Base-by-base conservation (phyloP, 352 stramenopile species). In the Globisporangium perplexum region DNA sequence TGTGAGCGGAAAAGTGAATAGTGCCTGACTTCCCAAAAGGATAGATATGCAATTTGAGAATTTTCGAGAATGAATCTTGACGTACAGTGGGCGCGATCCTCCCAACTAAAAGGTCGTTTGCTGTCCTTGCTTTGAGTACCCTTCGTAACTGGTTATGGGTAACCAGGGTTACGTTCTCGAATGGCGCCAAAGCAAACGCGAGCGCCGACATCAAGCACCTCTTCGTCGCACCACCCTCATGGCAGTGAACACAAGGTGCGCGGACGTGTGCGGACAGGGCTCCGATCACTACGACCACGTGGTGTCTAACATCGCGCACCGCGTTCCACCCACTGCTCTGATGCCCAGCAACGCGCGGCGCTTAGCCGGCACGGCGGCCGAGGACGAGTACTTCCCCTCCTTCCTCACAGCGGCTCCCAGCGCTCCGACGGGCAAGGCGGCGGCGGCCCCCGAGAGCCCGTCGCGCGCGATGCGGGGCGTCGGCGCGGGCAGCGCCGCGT, bases 341-440 rank as follows among this genome's bases (percentile, higher is more conserved):
- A 11, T 14, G 17, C 33, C 33, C 53, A 59, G 53, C 44, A 59
- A 59, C 39, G 53, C 47, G 24, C 42, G 47, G 18, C 55, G 55
- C 28, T 47, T 75, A 14, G 60, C 55, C 36, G 59, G 63, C 45
- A 44, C 38, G 7, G 62, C 59, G 1, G 64, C 66, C 56, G 80
- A 90, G 20, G 77, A 90, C 28, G 80, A 90, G 45, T 90, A 84
- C 64, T 90, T 90, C 47, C 80, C 80, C 35, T 77, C 77, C 18
- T 74, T 88, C 49, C 66, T 90, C 8, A 90, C 80, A 3, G 74
- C 76, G 6, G 23, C 68, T 12, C 72, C 79, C 36, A 77, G 68
- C 22, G 72, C 73, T 18, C 72, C 74, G 6, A 47, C 50, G 33
- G 67, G 81, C 71, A 51, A 74, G 4, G 36, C 48, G 3, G 67